Conservation (phyloP, 2,329 filamentous ascomycete species). For the Sarocladiaceae sp. region DNA sequence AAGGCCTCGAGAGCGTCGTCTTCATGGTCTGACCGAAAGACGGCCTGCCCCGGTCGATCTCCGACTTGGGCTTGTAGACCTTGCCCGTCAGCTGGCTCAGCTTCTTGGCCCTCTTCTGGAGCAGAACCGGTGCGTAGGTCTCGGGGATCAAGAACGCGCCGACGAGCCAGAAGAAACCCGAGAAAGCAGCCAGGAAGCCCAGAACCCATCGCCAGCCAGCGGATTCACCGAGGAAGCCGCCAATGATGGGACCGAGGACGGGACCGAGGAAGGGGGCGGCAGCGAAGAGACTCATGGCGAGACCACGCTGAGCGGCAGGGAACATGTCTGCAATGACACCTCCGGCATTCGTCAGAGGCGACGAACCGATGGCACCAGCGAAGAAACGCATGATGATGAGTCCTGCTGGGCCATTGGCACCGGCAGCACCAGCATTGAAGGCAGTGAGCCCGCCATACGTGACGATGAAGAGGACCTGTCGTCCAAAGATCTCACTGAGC, state of each 20-base stretch:
- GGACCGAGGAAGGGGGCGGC: conserved; percentile 55
- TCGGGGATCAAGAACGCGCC: conserved; percentile 40
- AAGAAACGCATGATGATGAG: conserved; percentile 59
- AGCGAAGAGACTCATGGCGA: conserved; percentile 58
- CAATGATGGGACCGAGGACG: conserved; percentile 47
- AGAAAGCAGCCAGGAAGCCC: conserved; percentile 49
- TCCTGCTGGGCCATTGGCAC: conserved; percentile 47
- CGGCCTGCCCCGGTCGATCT: background rate
- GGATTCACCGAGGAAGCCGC: conserved; percentile 49
- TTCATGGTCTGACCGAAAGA: conserved; percentile 1
- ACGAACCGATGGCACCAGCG: conserved; percentile 53
- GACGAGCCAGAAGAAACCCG: conserved; percentile 44
- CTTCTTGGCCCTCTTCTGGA: conserved; percentile 37
- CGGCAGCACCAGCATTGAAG: conserved; percentile 55
- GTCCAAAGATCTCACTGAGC: conserved; percentile 15
- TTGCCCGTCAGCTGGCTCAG: conserved; percentile 42
- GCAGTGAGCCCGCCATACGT: conserved; percentile 51
- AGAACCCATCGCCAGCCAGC: conserved; percentile 55
- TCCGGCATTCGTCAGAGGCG: conserved; percentile 53
- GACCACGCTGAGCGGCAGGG: conserved; percentile 40
- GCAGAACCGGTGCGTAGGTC: conserved; percentile 46
- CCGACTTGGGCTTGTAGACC: conserved; percentile 28
- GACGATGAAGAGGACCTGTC: conserved; percentile 51
- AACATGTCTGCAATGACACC: conserved; percentile 58
- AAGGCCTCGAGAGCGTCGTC: conserved; percentile 45